Evolutionary conservation across 2,329 filamentous ascomycete genomes (phyloP).

Genomic region (Aureobasidium sp.): DNA sequence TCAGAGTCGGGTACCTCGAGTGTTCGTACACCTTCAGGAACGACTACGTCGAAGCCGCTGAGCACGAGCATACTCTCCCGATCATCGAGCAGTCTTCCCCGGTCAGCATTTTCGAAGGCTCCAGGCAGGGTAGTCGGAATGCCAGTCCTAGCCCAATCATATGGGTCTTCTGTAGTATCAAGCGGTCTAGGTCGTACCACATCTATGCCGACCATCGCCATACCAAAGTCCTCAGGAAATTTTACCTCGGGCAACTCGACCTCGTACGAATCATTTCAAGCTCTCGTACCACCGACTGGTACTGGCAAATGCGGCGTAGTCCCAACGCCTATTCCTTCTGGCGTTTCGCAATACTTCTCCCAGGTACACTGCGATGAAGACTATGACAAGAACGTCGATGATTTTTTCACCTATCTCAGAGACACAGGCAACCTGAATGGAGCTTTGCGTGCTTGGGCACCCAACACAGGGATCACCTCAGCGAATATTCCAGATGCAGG

Average conservation of each 20-base stretch:
- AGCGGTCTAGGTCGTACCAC: background rate
- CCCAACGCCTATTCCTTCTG: background rate
- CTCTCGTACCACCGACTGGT: background rate
- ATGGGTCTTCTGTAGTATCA: too few relatives aligned
- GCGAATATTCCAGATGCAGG: background rate
- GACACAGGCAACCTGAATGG: background rate
- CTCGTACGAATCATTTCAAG: background rate
- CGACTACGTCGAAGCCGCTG: too few relatives aligned
- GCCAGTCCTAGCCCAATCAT: too few relatives aligned
- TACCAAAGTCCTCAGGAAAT: too few relatives aligned
- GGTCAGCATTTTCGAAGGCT: background rate
- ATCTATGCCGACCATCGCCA: background rate
- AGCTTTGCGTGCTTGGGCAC: background rate
- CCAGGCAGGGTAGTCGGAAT: too few relatives aligned
- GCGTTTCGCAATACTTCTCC: background rate
- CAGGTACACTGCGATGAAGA: background rate
- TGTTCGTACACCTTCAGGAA: background rate
- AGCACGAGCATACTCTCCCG: too few relatives aligned
- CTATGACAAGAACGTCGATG: background rate
- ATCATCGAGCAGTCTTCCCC: too few relatives aligned
- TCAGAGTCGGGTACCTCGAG: background rate
- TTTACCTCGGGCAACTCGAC: background rate
- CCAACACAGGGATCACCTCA: background rate
- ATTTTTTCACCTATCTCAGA: background rate
- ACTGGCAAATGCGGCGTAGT: background rate